These are phyloP conservation scores for Moelleriella libera DNA, from an alignment of 2,329 filamentous ascomycete genomes.

Conservation along the genomic window DNA sequence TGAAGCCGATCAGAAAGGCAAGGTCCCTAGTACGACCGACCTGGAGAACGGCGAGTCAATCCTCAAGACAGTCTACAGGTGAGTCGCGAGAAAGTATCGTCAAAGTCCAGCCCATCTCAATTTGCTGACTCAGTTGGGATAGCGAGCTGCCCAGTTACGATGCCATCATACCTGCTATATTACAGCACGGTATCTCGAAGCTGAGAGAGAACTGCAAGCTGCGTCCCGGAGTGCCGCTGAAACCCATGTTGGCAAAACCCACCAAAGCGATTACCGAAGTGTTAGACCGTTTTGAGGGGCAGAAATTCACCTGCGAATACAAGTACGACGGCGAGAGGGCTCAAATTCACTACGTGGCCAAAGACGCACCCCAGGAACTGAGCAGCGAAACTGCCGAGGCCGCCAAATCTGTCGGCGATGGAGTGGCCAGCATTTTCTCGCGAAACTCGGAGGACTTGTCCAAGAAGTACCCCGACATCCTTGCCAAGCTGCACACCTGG, in stretches of 20 bases:
- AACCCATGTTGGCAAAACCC: conserved; percentile 97
- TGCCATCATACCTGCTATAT: conserved; percentile 79
- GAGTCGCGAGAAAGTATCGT: conserved; percentile 10
- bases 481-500: conserved; percentile 78
- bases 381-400: conserved; percentile 44
- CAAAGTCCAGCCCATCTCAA: background rate
- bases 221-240: conserved; percentile 83
- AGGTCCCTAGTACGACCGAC: conserved; percentile 58
- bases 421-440: conserved; percentile 88
- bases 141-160: conserved; percentile 94
- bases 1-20: conserved; percentile 58
- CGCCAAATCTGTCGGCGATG: conserved; percentile 52
- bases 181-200: conserved; percentile 73
- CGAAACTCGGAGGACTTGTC: conserved; percentile 94
- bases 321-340: conserved; percentile 97
- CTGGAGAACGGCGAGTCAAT: conserved; percentile 72
- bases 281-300: conserved; percentile 86
- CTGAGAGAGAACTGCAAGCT: conserved; percentile 78
- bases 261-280: conserved; percentile 98
- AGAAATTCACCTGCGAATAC: conserved; percentile 95
- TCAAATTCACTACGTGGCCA: conserved; percentile 95
- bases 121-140: background rate
- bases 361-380: conserved; percentile 58
- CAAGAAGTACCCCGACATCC: conserved; percentile 94
- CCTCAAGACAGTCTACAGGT: conserved; percentile 85